Percentiles rank a stretch among this genome's conserved stretches.
Conservation (phyloP, 306 rosid genomes). For the Quercus cerris region DNA sequence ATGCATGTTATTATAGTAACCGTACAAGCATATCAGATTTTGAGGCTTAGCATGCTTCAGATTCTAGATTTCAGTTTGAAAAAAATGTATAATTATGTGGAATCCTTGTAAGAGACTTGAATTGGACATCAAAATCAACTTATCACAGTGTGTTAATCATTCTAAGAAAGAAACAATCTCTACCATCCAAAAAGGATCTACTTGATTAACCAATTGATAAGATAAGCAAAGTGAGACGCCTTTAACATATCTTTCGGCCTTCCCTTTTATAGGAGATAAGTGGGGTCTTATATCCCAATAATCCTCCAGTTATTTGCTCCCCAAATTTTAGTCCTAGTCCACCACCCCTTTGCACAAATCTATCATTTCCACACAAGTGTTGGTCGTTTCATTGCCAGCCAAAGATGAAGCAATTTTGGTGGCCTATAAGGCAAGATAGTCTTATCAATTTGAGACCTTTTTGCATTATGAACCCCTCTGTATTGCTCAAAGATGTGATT, state of each 20-base stretch:
- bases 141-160: slow-evolving; percentile 6
- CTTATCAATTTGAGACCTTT: background rate
- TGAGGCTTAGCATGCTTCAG: background rate
- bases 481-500: background rate
- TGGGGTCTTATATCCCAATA: slow-evolving; percentile 4
- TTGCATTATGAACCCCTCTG: background rate
- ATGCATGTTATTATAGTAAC: no score
- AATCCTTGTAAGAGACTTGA: slow-evolving; percentile 17
- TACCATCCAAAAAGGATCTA: slow-evolving; percentile 21
- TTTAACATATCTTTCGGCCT: background rate
- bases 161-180: slow-evolving; percentile 7
- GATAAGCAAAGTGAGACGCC: slow-evolving; percentile 1
- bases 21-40: no score
- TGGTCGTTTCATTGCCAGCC: slow-evolving; percentile 17
- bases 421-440: background rate
- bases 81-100: slow-evolving; percentile 7
- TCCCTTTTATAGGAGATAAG: background rate
- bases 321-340: background rate
- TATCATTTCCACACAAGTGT: slow-evolving; percentile 7
- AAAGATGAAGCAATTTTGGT: background rate
- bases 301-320: slow-evolving; percentile 22
- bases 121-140: slow-evolving; percentile 6
- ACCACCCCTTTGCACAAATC: background rate
- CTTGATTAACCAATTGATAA: slow-evolving; percentile 12
- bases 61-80: background rate